Evolutionary conservation across 805 yeast species (phyloP).

Genomic region (Millerago galiae): DNA sequence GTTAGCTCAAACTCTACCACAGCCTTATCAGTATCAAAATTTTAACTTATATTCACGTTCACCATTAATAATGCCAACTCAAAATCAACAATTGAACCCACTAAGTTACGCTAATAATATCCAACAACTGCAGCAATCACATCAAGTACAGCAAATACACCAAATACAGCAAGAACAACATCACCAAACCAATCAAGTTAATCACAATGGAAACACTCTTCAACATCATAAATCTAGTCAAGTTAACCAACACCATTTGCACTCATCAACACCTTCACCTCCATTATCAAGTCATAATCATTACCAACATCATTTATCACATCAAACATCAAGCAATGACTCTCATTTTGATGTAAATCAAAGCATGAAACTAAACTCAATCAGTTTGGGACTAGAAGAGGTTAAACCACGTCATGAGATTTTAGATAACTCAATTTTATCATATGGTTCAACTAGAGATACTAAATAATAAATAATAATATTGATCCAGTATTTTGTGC

Average conservation of each 20-base stretch:
- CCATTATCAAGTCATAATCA: not conserved
- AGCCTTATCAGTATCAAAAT: not conserved
- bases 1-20: not conserved
- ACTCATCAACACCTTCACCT: not conserved
- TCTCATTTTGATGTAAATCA: not conserved
- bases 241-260: not conserved
- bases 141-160: not conserved
- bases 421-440: conserved; percentile 1
- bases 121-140: conserved; percentile 3
- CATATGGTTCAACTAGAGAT: not conserved
- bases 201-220: not conserved
- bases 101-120: not conserved
- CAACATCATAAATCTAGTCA: not conserved
- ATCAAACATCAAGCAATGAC: not conserved
- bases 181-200: not conserved
- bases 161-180: not conserved
- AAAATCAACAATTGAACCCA: not conserved
- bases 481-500: not conserved
- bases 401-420: not conserved
- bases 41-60: not conserved
- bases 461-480: not conserved
- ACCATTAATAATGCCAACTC: not conserved
- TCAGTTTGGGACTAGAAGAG: not conserved
- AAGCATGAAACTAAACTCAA: not conserved
- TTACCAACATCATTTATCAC: not conserved